These are phyloP conservation scores for Aquilaria malaccensis DNA, from an alignment of 345 rosid genomes.

Conservation along the genomic window DNA sequence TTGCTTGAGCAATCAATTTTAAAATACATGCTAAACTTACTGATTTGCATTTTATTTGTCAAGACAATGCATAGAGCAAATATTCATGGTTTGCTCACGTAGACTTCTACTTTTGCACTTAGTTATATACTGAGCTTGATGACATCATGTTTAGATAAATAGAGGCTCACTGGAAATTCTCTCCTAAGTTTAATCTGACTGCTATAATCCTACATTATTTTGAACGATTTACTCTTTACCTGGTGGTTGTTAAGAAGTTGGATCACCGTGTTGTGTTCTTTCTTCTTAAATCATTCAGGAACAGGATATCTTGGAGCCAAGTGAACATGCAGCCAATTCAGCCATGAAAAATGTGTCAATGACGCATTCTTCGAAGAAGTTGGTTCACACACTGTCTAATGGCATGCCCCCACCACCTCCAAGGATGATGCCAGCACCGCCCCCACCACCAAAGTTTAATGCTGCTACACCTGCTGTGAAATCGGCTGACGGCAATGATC, in stretches of 20 bases:
- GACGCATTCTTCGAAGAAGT: constrained; percentile 47
- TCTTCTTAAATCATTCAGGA: constrained; percentile 34
- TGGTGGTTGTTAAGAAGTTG: constrained; percentile 16
- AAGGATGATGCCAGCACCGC: constrained; percentile 29
- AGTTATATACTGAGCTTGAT: too few relatives aligned
- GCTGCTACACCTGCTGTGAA: constrained; percentile 21
- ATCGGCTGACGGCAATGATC: constrained; percentile 17
- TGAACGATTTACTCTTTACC: neutral
- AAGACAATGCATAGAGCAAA: too few relatives aligned
- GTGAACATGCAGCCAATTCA: constrained; percentile 21
- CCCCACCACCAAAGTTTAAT: constrained; percentile 50
- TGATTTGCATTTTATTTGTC: too few relatives aligned
- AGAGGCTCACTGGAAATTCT: too few relatives aligned
- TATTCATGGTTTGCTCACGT: too few relatives aligned
- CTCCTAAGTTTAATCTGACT: too few relatives aligned
- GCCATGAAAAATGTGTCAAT: constrained; percentile 27
- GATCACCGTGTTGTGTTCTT: constrained; percentile 16
- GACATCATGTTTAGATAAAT: too few relatives aligned
- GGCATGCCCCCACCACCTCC: constrained; percentile 31
- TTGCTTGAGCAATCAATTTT: too few relatives aligned
- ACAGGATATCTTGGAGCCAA: constrained; percentile 22
- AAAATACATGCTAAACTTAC: too few relatives aligned
- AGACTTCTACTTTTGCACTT: too few relatives aligned
- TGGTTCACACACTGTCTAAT: constrained; percentile 22
- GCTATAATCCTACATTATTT: neutral